These are phyloP conservation scores for Henckelia pumila DNA, from an alignment of 257 asterid genomes.

Conservation along the genomic window DNA sequence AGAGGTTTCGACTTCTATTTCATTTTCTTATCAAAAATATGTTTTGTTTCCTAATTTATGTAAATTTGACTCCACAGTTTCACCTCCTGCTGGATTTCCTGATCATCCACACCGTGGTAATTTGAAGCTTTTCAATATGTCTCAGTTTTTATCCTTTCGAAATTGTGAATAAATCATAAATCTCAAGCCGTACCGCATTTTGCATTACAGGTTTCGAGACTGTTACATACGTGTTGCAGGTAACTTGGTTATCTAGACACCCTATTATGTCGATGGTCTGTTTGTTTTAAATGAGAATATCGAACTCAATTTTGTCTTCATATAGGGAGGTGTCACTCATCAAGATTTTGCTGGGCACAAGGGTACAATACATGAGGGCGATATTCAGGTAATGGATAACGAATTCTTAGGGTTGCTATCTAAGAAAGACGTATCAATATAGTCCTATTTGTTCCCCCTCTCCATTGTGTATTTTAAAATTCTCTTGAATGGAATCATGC, in stretches of 20 bases:
- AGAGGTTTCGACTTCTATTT: background rate
- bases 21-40: background rate
- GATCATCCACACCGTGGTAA: conserved; percentile 99
- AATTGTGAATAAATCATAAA: background rate
- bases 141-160: background rate
- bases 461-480: background rate
- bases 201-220: conserved; percentile 80
- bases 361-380: conserved; percentile 81
- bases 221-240: conserved; percentile 83
- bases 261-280: conserved; percentile 3
- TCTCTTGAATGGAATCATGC: conserved; percentile 24
- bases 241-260: conserved; percentile 10
- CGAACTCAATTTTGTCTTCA: conserved; percentile 4
- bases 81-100: conserved; percentile 96
- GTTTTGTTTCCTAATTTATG: background rate
- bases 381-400: conserved; percentile 69
- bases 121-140: background rate
- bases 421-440: too few species aligned
- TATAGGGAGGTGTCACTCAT: conserved; percentile 80
- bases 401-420: background rate
- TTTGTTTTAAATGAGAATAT: background rate
- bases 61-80: conserved; percentile 42
- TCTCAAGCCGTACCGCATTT: background rate
- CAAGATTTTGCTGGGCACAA: conserved; percentile 91
- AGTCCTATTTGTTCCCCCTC: background rate